Base-by-base conservation (phyloP, 805 yeast species). In the Myxozyma neglecta region DNA sequence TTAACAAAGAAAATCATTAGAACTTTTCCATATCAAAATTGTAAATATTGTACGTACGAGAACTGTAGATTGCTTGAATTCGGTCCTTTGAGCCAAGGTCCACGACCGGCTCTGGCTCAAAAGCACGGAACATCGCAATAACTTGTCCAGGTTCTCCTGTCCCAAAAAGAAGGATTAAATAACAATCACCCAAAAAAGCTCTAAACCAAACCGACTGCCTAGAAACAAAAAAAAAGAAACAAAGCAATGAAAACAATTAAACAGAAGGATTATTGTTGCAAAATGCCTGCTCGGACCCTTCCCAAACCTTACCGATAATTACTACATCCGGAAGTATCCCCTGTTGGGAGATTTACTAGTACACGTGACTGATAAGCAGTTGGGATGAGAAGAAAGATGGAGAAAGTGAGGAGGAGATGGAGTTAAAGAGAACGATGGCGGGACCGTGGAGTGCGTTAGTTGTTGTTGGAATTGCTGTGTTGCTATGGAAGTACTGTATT, bases 31-130 rank as follows among this genome's bases (percentile, higher is more conserved):
- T 11, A 35, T n/a, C n/a, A 40, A 3, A 11, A 45, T 5, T 20
- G 35, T 14, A 44, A 29, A 16, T 11, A 40, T 35, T 14, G 24
- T 39, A 16, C 65, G 13, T 24, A 61, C 65, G 53, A 20, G 49
- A 14, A 5, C 60, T 60, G 45, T 54, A 58, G 8, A 62, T 49
- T 6, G 65, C 48, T 24, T 50, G 42, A 20, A 62, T 62, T 24
- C 65, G 60, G 58, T 62, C 65, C 36, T 62, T 62, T 37, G 63
- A 54, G 55, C 60, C 36, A 16, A 62, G 58, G 51, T 62, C 65
- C 50, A 62, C 65, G 13, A 62, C 56, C 24, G 65, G 65, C 34
- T 58, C 60, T 44, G 61, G 63, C 14, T 60, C 48, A 36, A 62
- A 47, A 43, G 63, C 65, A 14, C 55, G 59, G 54, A 62, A 35